phyloP scores from a whole-genome alignment of 768 basidiomycete species.

The Collybiopsis confluens region DNA sequence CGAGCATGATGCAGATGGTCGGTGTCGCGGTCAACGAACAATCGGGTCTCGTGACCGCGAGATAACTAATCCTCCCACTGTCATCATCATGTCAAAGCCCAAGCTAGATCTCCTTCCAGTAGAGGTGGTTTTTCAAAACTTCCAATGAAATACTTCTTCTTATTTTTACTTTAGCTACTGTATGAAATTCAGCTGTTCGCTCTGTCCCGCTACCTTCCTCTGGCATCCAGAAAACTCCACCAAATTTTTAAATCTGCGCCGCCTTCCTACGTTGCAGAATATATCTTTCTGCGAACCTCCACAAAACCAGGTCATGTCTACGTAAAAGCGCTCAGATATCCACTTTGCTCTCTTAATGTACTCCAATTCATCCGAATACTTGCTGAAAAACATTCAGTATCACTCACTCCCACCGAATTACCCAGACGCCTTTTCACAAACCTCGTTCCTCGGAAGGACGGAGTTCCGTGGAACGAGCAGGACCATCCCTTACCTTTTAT shows the following conservation, averaged over 20 bases:
- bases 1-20: conserved; percentile 58
- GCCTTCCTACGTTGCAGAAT: conserved; percentile 58
- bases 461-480: conserved; percentile 35
- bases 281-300: conserved; percentile 41
- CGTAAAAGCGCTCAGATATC: conserved; percentile 55
- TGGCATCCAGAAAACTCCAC: conserved; percentile 49
- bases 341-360: conserved; percentile 53
- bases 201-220: conserved; percentile 59
- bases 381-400: conserved; percentile 26
- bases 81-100: not conserved
- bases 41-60: not conserved
- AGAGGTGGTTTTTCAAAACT: not conserved
- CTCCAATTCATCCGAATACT: conserved; percentile 37
- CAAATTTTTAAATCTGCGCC: conserved; percentile 53
- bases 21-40: not conserved
- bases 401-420: conserved; percentile 32
- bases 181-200: conserved; percentile 75
- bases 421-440: conserved; percentile 66
- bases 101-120: not conserved
- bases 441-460: conserved; percentile 29
- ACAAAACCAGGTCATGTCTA: conserved; percentile 24
- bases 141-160: no score
- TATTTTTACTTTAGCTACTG: conserved; percentile 51
- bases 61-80: not conserved
- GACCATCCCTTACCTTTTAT: conserved; percentile 66